Evolutionary conservation across 1,284 basidiomycete genomes (phyloP), one percentile per base, ranked within the genome.

Genomic region (Apiotrichum gamsii): DNA sequence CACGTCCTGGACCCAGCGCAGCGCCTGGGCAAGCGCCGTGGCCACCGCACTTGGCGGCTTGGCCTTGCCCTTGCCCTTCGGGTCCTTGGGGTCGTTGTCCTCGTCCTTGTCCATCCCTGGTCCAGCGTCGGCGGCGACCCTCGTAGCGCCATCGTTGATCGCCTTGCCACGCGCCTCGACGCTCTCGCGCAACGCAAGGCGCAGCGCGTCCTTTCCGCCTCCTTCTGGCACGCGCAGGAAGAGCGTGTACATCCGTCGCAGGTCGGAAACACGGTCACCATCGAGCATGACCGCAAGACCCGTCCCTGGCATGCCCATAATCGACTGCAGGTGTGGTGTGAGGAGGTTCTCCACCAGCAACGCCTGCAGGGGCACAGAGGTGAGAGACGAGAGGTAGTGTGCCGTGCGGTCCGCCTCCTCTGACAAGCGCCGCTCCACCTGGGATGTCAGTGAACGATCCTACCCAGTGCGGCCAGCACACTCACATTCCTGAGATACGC

Each of bases 1-100:
- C 9, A 96, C 87, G 58, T 89, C 84, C 70, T 95, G 84, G 0
- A 98, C 94, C 95, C 95, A 99, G 65, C 83, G 84, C 45, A 96
- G 75, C 1, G 94, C 95, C 8, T 73, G 60, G 10, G 65, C 68
- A 4, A 75, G 61, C 0, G 70, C 67, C 8, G 50, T 57, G 15
- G 56, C 56, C 10, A 57, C 51, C 0, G 61, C 48, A n/a, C 51
- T 50, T 9, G 62, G 60, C 10, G 55, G 67, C 44, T 77, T 79
- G 6, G 76, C 77, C 58, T 82, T 87, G 2, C 74, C 79, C 62
- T 82, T 87, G 8, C 76, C 78, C 55, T 81, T 82, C 4, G 51
- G 51, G 5, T 65, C 61, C n/a, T 40, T 47, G 19, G 45, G 52
- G n/a, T 69, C 72, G 72, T 29, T 46, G 49, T 43, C 49, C 36